Conservation (phyloP, 73 alveolate genomes). For the Tetrahymena malaccensis region DNA sequence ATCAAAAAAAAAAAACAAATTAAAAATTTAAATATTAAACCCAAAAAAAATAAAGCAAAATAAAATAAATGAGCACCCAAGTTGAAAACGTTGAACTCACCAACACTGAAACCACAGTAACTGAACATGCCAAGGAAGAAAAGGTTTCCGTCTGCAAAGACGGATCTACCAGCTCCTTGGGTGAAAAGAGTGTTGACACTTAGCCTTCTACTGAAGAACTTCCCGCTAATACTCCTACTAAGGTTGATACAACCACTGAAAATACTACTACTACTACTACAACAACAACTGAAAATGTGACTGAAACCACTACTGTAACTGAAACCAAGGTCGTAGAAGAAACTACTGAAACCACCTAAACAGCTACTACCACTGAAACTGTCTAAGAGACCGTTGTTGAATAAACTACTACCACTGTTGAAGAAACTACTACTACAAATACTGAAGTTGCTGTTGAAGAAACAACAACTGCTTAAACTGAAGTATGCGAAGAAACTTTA, state of each 20-base stretch:
- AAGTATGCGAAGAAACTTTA: not conserved
- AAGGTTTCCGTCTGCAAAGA: not conserved
- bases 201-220: not conserved
- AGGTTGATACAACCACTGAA: not conserved
- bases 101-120: not conserved
- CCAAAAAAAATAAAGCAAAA: not conserved
- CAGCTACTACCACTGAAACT: not conserved
- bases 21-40: not conserved
- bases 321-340: not conserved
- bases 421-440: not conserved
- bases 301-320: not conserved
- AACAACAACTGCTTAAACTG: not conserved
- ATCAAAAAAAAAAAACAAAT: not conserved
- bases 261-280: not conserved
- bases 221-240: not conserved
- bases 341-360: not conserved
- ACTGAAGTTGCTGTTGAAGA: not conserved
- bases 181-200: not conserved
- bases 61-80: not conserved
- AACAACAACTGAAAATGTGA: not conserved
- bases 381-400: not conserved
- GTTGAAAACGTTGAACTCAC: not conserved
- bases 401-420: not conserved
- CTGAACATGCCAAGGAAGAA: not conserved
- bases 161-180: not conserved